These are phyloP conservation scores for Sextonia rubra DNA, from an alignment of 164 flowering plant species.

Conservation along the genomic window DNA sequence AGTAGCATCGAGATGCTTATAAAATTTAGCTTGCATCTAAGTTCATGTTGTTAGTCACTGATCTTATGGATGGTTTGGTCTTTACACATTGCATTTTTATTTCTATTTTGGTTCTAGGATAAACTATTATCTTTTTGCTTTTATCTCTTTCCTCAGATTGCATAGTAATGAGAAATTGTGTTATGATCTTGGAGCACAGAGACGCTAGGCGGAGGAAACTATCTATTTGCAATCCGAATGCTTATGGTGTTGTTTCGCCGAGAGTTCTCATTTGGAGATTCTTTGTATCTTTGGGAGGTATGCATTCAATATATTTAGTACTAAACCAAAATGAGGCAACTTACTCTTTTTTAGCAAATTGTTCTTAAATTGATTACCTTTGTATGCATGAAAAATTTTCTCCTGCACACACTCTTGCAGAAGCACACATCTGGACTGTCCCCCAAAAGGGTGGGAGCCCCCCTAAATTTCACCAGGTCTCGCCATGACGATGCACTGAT, in stretches of 20 bases:
- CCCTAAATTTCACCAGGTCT: too few relatives aligned
- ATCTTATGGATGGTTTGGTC: background rate
- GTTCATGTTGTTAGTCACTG: background rate
- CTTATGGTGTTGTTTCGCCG: conserved; percentile 98
- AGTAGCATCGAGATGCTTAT: background rate
- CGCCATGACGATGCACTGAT: too few relatives aligned
- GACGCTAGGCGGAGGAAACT: conserved; percentile 92
- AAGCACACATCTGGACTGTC: too few relatives aligned
- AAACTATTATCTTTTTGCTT: background rate
- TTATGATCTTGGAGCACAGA: conserved; percentile 42
- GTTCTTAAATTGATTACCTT: background rate
- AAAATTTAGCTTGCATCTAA: background rate
- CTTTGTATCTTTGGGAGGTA: conserved; percentile 99
- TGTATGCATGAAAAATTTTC: background rate
- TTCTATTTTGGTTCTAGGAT: background rate
- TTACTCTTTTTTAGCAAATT: background rate
- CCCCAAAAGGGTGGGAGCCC: too few relatives aligned
- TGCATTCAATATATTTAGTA: background rate
- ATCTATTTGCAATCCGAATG: conserved; percentile 95
- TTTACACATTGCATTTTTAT: background rate
- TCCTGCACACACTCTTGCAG: too few relatives aligned
- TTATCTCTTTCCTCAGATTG: background rate
- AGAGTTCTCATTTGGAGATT: conserved; percentile 93
- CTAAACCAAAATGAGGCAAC: background rate
- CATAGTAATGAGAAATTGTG: conserved; percentile 10